Evolutionary conservation across 441 rosid genomes (phyloP), one percentile per base, ranked within the genome.

Genomic region (Viola pubescens): DNA sequence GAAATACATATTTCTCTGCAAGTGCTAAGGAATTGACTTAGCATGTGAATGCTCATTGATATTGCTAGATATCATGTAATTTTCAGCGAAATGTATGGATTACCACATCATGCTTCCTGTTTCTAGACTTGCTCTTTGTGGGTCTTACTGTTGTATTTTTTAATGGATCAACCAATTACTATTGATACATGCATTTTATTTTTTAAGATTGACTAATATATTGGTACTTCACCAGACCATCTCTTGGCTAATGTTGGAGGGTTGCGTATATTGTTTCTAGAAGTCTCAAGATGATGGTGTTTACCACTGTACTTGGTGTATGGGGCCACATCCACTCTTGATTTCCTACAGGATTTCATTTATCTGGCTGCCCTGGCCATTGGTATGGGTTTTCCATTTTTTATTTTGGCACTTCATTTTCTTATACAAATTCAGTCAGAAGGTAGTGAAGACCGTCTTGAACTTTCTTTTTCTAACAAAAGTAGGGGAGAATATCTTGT

Each of bases 211-310:
- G 67, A 53, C 56, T 14, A 56, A 34, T 56, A 56, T 37, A 58
- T 57, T 52, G 70, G 56, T 70, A 72, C 59, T 41, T 56, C 69
- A 54, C 47, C 49, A 14, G 66, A 43, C 58, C 63, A 50, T 54
- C 45, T 43, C 38, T 16, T 59, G 70, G 68, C 60, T 60, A 52
- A 63, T 66, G 49, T 57, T 57, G 70, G 72, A 54, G 73, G 73
- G 61, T 57, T 54, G 63, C 63, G 34, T 66, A 11, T 58, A 60
- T 62, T 61, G 67, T 66, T 59, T 65, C 53, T 63, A 62, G 65
- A 76, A 64, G 67, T 74, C 64, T 58, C 56, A 55, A 61, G 74
- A 54, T 60, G 66, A 61, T 48, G 73, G 52, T 65, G 72, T 66
- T 37, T 48, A 52, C 56, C 26, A 38, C 48, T 45, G 14, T 52